phyloP scores from a whole-genome alignment of 768 basidiomycete species.

The Favolaschia claudopus region DNA sequence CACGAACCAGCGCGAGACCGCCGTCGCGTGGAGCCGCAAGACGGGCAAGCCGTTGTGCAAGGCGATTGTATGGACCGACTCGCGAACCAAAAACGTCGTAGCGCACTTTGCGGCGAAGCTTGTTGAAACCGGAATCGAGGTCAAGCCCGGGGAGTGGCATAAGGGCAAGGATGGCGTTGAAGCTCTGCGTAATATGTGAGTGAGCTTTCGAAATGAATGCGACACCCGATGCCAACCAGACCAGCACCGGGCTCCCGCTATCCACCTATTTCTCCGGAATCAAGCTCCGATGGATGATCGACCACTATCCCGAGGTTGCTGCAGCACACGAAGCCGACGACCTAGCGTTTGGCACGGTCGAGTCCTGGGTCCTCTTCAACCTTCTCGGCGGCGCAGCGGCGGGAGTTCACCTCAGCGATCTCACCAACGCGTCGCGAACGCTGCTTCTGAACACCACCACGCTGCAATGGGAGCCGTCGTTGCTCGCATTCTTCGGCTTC shows the following conservation, averaged over 20 bases:
- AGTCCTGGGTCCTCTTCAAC: constrained; percentile 91
- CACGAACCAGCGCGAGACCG: constrained; percentile 97
- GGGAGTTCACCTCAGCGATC: constrained; percentile 87
- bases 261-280: constrained; percentile 99
- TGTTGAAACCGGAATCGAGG: constrained; percentile 75
- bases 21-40: constrained; percentile 89
- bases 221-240: constrained; percentile 17
- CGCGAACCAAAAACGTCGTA: constrained; percentile 87
- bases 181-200: constrained; percentile 73
- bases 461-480: constrained; percentile 81
- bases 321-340: constrained; percentile 83
- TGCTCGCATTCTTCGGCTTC: constrained; percentile 89
- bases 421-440: constrained; percentile 96
- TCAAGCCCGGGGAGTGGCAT: constrained; percentile 67
- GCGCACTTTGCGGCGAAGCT: constrained; percentile 81
- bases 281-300: constrained; percentile 97
- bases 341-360: constrained; percentile 92
- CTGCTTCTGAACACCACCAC: constrained; percentile 86
- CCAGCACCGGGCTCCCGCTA: constrained; percentile 89
- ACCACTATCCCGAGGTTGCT: constrained; percentile 78
- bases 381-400: constrained; percentile 78
- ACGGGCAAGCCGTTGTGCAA: constrained; percentile 90
- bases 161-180: constrained; percentile 75
- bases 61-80: constrained; percentile 97
- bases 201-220: constrained; percentile 26